Base-by-base conservation (phyloP, 257 asterid genomes). In the Parsonsia alboflavescens region DNA sequence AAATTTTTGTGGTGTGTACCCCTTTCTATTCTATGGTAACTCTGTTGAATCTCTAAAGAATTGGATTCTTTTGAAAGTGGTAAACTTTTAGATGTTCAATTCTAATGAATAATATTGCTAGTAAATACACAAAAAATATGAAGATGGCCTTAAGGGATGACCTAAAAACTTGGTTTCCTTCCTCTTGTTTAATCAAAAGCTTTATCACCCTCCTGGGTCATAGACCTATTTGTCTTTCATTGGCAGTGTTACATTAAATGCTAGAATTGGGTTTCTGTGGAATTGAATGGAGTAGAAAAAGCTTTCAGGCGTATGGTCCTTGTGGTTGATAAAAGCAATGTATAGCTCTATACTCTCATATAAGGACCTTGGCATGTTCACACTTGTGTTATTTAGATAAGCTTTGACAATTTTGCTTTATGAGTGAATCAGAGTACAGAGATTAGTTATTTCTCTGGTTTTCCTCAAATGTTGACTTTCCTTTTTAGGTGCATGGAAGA, bases 401-500 rank as follows among this genome's bases (percentile, higher is more conserved):
- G 69, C 69, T 63, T 17, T 39, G 15, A n/a, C 48, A n/a, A 65
- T 65, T 36, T 19, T 36, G 22, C 15, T 16, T 33, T 16, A 5
- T 63, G 16, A 39, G 70, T 28, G 19, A 59, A n/a, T 17, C 7
- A 65, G 50, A 19, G 70, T 36, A 64, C 42, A 58, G 45, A 57
- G 17, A 69, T 10, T n/a, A 44, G 0, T 17, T 72, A 39, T 68
- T 56, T 53, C 39, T 36, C 15, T 61, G 57, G 65, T 46, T 19
- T 44, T 13, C 44, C 19, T 74, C 73, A 21, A 22, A 44, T n/a
- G 26, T 2, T 33, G 59, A 53, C 24, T 66, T 82, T 72, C 44
- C 71, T 72, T 74, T 41, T 72, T 84, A 93, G 98, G 89, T 80
- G 85, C 86, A 91, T 91, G 97, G 89, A 87, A 76, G 91, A 89